A percentile compares a stretch with the other conserved stretches of the same genome.
Conservation (phyloP, 78 protist genomes). For the Dictyostelium purpureum region DNA sequence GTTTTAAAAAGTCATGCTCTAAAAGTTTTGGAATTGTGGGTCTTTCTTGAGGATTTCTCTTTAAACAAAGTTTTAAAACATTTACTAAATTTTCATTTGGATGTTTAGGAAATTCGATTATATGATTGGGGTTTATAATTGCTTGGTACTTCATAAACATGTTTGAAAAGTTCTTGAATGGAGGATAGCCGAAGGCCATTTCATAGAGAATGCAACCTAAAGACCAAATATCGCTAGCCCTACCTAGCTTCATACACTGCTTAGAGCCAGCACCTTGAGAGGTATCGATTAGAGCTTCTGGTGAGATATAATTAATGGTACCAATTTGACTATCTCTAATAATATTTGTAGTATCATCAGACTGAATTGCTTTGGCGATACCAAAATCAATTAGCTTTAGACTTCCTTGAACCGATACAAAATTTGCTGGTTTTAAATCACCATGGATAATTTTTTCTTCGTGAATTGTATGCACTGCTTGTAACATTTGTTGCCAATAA, state of each 20-base stretch:
- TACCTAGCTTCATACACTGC: slow-evolving; percentile 78
- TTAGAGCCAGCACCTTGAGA: not conserved
- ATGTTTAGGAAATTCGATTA: slow-evolving; percentile 60
- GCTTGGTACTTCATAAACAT: slow-evolving; percentile 63
- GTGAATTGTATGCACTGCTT: slow-evolving; percentile 91
- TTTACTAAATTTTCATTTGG: slow-evolving; percentile 60
- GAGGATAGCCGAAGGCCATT: slow-evolving; percentile 91
- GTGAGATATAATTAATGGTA: slow-evolving; percentile 98
- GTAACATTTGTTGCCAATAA: slow-evolving; percentile 90
- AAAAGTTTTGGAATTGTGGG: slow-evolving; percentile 83
- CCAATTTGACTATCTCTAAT: slow-evolving; percentile 91
- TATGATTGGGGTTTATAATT: slow-evolving; percentile 66
- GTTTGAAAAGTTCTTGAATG: slow-evolving; percentile 80
- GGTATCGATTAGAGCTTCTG: slow-evolving; percentile 92
- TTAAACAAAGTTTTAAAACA: slow-evolving; percentile 83
- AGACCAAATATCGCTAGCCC: slow-evolving; percentile 94
- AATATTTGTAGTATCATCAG: slow-evolving; percentile 90
- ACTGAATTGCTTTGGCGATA: slow-evolving; percentile 93
- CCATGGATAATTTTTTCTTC: slow-evolving; percentile 93
- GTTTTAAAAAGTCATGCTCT: slow-evolving; percentile 85
- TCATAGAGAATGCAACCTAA: slow-evolving; percentile 96
- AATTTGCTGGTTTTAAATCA: slow-evolving; percentile 98
- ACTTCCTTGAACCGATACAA: slow-evolving; percentile 91
- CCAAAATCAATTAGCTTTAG: slow-evolving; percentile 99
- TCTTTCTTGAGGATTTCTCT: slow-evolving; percentile 78